phyloP scores from a whole-genome alignment of 202 grass and related monocot genomes.

The Eragrostis tef region DNA sequence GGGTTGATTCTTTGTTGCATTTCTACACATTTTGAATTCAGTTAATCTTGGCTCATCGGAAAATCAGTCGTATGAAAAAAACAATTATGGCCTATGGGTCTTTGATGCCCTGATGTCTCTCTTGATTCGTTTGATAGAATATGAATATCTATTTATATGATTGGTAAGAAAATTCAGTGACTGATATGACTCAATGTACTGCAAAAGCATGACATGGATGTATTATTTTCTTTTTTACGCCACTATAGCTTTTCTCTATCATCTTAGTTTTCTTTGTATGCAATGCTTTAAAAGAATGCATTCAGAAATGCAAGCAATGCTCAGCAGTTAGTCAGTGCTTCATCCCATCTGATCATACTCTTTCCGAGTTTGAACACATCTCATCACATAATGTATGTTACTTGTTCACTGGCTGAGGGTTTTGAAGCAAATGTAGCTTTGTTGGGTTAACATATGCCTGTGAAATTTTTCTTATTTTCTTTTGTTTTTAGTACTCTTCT shows the following conservation, averaged over 20 bases:
- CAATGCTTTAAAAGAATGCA: background rate
- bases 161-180: background rate
- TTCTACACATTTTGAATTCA: constrained; percentile 4
- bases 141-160: background rate
- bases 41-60: constrained; percentile 16
- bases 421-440: background rate
- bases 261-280: background rate
- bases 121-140: constrained; percentile 32
- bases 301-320: background rate
- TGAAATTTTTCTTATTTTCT: background rate
- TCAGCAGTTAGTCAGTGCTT: background rate
- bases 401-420: background rate
- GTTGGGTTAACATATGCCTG: background rate
- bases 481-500: background rate
- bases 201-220: background rate
- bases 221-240: background rate
- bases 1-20: background rate
- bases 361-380: background rate
- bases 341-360: background rate
- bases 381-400: background rate
- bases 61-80: constrained; percentile 1
- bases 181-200: background rate
- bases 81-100: background rate
- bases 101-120: background rate
- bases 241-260: background rate